These are phyloP conservation scores for Xylariaceae sp. DNA, from an alignment of 2,329 filamentous ascomycete genomes.

Conservation along the genomic window DNA sequence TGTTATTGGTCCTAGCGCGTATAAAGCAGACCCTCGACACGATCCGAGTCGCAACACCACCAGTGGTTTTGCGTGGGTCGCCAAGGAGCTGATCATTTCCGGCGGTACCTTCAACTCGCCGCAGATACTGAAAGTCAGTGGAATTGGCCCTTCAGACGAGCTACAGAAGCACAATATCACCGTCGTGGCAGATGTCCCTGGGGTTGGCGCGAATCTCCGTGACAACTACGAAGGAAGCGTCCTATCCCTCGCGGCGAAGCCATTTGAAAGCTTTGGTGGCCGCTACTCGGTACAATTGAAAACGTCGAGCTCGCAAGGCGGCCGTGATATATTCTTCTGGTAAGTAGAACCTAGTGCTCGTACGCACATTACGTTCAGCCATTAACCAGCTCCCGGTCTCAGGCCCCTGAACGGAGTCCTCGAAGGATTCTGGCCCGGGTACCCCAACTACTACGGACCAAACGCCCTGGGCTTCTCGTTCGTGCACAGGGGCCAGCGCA, in stretches of 20 bases:
- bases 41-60: constrained; percentile 33
- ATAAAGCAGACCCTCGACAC: constrained; percentile 27
- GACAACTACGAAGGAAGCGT: constrained; percentile 55
- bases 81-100: constrained; percentile 51
- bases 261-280: constrained; percentile 9
- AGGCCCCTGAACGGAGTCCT: constrained; percentile 22
- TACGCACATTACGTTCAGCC: neutral
- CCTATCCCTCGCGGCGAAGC: constrained; percentile 30
- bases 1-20: constrained; percentile 25
- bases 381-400: neutral
- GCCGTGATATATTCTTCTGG: constrained; percentile 24
- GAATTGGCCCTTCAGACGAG: constrained; percentile 43
- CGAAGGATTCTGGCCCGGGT: constrained; percentile 29
- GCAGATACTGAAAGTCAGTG: constrained; percentile 52
- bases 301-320: constrained; percentile 22
- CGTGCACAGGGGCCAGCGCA: constrained; percentile 60
- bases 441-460: constrained; percentile 14
- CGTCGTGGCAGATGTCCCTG: constrained; percentile 53
- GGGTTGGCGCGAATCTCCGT: constrained; percentile 59
- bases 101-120: constrained; percentile 56
- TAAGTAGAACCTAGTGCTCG: neutral
- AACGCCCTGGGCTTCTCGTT: constrained; percentile 39
- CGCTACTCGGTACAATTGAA: constrained; percentile 26
- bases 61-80: constrained; percentile 38
- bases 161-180: constrained; percentile 41